Percentiles rank a stretch among this genome's conserved stretches.
Evolutionary conservation across 2,329 filamentous ascomycete genomes (phyloP).

Genomic region (Botrytis aclada): DNA sequence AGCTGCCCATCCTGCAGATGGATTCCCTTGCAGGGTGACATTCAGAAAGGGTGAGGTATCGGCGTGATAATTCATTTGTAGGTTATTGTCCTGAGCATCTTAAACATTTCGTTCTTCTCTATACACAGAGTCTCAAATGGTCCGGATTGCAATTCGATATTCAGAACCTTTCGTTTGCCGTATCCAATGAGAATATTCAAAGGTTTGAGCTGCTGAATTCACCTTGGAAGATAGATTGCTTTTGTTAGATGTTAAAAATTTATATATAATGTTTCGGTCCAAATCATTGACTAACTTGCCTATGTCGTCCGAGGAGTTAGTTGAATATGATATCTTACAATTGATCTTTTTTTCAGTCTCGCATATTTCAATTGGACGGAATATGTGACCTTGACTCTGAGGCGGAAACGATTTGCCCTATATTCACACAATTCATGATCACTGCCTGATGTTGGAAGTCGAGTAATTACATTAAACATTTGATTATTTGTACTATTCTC

Average conservation of each 20-base stretch:
- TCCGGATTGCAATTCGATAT: neutral
- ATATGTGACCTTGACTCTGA: neutral
- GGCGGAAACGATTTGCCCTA: neutral
- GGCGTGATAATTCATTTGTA: neutral
- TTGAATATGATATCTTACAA: neutral
- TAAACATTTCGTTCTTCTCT: neutral
- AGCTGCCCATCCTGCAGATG: conserved; percentile 15
- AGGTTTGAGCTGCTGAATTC: neutral
- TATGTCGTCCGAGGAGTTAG: neutral
- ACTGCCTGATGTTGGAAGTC: neutral
- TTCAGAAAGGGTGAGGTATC: neutral
- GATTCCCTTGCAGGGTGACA: conserved; percentile 13
- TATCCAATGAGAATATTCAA: neutral
- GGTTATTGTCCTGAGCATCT: neutral
- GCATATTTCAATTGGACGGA: neutral
- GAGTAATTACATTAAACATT: neutral
- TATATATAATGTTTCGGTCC: neutral
- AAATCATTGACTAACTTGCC: neutral
- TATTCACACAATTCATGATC: neutral
- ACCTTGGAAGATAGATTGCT: neutral
- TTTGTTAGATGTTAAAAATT: neutral
- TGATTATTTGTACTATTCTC: neutral
- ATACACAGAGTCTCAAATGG: neutral
- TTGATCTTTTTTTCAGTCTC: neutral
- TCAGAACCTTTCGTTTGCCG: neutral